Evolutionary conservation across 331 rosid genomes (phyloP).

Genomic region (Malus hybrid): DNA sequence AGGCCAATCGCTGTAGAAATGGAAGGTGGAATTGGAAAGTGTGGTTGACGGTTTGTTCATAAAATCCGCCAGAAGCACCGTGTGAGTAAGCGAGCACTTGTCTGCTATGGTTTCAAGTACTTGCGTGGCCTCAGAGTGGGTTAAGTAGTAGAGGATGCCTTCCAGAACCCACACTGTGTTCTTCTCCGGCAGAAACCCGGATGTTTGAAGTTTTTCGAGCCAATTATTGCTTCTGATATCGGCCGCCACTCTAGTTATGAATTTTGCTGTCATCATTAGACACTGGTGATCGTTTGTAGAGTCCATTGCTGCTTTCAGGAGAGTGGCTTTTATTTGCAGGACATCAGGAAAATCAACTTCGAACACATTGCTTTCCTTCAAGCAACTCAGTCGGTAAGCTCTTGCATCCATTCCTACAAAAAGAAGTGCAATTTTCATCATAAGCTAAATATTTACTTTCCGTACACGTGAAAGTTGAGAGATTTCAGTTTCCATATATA

Average conservation of each 20-base stretch:
- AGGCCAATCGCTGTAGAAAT: conserved; percentile 97
- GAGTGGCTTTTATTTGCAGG: conserved; percentile 59
- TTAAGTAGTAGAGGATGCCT: conserved; percentile 78
- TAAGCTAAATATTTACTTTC: background rate
- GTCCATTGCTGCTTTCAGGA: conserved; percentile 66
- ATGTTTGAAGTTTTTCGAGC: conserved; percentile 71
- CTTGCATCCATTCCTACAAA: conserved; percentile 91
- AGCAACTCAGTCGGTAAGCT: conserved; percentile 81
- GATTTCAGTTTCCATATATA: background rate
- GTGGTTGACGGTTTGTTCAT: conserved; percentile 88
- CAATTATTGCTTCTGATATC: conserved; percentile 73
- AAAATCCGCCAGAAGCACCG: conserved; percentile 82
- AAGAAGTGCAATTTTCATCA: background rate
- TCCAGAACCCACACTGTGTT: conserved; percentile 88
- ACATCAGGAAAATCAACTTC: conserved; percentile 82
- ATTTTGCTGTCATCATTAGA: conserved; percentile 43
- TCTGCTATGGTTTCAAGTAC: conserved; percentile 65
- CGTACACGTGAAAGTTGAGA: background rate
- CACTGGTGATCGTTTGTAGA: conserved; percentile 38
- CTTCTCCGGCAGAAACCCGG: conserved; percentile 78
- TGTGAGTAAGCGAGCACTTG: conserved; percentile 55
- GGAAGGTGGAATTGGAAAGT: conserved; percentile 59
- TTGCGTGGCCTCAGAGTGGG: conserved; percentile 71
- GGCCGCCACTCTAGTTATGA: conserved; percentile 75
- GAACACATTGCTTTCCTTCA: conserved; percentile 76